Conservation (phyloP, 2,329 filamentous ascomycete species). For the Nigrospora oryzae region DNA sequence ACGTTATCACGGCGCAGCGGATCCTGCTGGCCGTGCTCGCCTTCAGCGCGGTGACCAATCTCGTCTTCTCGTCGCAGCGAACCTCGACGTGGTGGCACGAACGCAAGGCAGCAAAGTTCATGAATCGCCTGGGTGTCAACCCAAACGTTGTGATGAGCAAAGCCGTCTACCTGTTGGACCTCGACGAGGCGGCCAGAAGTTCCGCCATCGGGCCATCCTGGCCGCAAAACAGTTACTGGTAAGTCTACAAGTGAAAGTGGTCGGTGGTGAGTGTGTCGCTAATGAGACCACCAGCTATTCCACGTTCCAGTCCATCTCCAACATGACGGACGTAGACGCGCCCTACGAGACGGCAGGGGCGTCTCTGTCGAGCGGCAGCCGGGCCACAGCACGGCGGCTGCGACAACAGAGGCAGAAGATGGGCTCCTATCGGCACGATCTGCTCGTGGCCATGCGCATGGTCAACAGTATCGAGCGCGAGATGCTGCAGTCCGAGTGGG, state of each 20-base stretch:
- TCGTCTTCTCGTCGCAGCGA: constrained; percentile 66
- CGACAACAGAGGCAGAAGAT: constrained; percentile 76
- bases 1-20: constrained; percentile 62
- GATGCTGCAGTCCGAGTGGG: constrained; percentile 81
- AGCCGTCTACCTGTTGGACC: constrained; percentile 73
- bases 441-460: constrained; percentile 82
- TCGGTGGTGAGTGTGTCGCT: neutral
- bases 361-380: constrained; percentile 37
- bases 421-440: constrained; percentile 77
- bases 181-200: constrained; percentile 53
- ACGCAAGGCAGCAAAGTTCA: constrained; percentile 69
- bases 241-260: constrained; percentile 11
- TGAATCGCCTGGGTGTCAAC: constrained; percentile 71
- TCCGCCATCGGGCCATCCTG: constrained; percentile 22
- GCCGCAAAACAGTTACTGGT: constrained; percentile 43
- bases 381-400: constrained; percentile 54
- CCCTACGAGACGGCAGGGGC: constrained; percentile 44
- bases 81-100: constrained; percentile 79
- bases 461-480: constrained; percentile 86
- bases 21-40: constrained; percentile 63
- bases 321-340: constrained; percentile 48
- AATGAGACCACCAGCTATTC: constrained; percentile 34
- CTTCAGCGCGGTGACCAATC: constrained; percentile 63
- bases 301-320: constrained; percentile 53
- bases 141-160: constrained; percentile 78